Evolutionary conservation across 1,284 basidiomycete species (phyloP).

Genomic region (Vanrija humicola): DNA sequence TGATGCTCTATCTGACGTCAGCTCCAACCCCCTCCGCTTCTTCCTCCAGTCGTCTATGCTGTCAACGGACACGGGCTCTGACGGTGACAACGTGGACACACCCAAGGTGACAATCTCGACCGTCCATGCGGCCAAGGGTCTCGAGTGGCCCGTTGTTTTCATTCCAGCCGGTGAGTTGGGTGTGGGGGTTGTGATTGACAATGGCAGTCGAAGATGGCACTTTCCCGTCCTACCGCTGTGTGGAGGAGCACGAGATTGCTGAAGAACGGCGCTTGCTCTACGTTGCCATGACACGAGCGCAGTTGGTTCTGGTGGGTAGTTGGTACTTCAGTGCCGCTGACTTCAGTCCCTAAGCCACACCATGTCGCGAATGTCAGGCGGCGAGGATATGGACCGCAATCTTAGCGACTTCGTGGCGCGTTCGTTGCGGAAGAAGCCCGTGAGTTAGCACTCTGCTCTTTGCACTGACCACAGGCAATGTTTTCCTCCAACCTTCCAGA

Average conservation of each 20-base stretch:
- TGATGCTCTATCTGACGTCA: slow-evolving; percentile 26
- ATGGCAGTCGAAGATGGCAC: slow-evolving; percentile 65
- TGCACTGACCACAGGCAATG: slow-evolving; percentile 16
- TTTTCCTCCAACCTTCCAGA: slow-evolving; percentile 30
- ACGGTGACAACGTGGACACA: slow-evolving; percentile 53
- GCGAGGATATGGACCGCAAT: slow-evolving; percentile 39
- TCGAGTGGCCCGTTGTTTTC: slow-evolving; percentile 74
- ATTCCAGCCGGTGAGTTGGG: slow-evolving; percentile 41
- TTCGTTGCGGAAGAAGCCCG: slow-evolving; percentile 22
- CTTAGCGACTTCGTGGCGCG: slow-evolving; percentile 41
- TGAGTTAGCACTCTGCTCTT: slow-evolving; percentile 5
- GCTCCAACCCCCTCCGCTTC: slow-evolving; percentile 64
- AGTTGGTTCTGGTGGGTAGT: slow-evolving; percentile 58
- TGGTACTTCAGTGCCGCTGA: neutral
- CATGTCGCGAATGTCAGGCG: slow-evolving; percentile 42
- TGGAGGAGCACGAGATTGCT: slow-evolving; percentile 60
- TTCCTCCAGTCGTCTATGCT: slow-evolving; percentile 83
- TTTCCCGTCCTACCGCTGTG: slow-evolving; percentile 70
- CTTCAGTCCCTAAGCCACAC: slow-evolving; percentile 38
- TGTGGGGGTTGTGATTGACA: neutral
- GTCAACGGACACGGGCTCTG: slow-evolving; percentile 70
- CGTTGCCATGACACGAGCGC: slow-evolving; percentile 85
- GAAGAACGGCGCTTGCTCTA: slow-evolving; percentile 85
- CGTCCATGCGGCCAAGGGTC: slow-evolving; percentile 84
- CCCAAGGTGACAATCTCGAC: slow-evolving; percentile 78